Conservation (phyloP, 495 filamentous ascomycete species). For the Hypoxylon intermedium region DNA sequence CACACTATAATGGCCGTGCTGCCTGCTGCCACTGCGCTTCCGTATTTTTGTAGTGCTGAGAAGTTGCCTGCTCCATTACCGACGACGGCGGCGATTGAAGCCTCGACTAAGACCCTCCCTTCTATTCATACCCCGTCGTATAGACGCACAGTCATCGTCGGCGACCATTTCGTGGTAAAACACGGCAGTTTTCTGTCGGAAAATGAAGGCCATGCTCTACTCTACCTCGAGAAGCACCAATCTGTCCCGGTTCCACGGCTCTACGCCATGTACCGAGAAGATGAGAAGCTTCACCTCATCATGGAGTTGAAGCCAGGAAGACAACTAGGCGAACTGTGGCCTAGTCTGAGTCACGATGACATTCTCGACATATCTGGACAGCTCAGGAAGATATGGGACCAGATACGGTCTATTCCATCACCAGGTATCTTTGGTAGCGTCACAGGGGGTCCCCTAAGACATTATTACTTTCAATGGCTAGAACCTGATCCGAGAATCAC, state of each 20-base stretch:
- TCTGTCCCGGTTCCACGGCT: constrained; percentile 22
- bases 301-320: constrained; percentile 25
- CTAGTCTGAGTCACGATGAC: constrained; percentile 33
- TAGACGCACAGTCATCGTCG: constrained; percentile 9
- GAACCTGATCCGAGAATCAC: constrained; percentile 39
- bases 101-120: neutral
- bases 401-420: constrained; percentile 42
- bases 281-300: constrained; percentile 31
- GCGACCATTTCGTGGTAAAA: constrained; percentile 28
- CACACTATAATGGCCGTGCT: neutral
- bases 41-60: constrained; percentile 10
- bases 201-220: constrained; percentile 29
- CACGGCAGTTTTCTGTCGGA: constrained; percentile 8
- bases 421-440: constrained; percentile 42
- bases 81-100: constrained; percentile 14
- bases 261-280: constrained; percentile 36
- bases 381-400: constrained; percentile 39
- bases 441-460: constrained; percentile 39
- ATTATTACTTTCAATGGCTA: constrained; percentile 43
- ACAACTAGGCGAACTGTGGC: constrained; percentile 28
- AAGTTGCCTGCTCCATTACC: constrained; percentile 16
- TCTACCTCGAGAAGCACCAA: constrained; percentile 29
- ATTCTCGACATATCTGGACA: constrained; percentile 36
- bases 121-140: constrained; percentile 2
- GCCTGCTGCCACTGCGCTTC: constrained; percentile 1